Conservation (phyloP, 176 grass and related monocot genomes). For the Paspalum vaginatum region DNA sequence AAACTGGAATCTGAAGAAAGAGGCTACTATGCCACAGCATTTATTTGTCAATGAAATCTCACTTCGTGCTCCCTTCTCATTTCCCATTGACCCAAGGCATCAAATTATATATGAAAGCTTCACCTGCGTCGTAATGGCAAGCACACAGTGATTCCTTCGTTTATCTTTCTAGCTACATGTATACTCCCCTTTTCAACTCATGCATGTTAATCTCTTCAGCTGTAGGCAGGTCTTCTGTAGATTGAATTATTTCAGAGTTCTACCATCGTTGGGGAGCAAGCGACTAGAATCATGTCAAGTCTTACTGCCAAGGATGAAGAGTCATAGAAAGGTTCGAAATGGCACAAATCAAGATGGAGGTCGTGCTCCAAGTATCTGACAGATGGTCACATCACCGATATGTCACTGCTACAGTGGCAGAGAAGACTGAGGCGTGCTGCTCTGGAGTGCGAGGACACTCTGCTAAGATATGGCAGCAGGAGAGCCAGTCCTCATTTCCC, state of each 20-base stretch:
- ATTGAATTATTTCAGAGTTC: not conserved
- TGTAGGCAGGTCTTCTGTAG: not conserved
- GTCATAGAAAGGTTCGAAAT: constrained; percentile 15
- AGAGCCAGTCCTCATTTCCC: not conserved
- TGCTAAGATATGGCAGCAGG: not conserved
- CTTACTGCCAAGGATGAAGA: not conserved
- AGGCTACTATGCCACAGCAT: not conserved
- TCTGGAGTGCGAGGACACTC: not conserved
- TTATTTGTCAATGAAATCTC: not conserved
- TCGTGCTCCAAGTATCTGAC: not conserved
- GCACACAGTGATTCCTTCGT: not conserved
- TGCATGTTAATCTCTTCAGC: not conserved
- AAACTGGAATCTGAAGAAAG: not conserved
- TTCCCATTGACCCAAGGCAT: not conserved
- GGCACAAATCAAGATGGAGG: constrained; percentile 21
- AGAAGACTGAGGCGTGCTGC: not conserved
- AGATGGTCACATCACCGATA: not conserved
- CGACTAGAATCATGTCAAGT: not conserved
- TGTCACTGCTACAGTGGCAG: not conserved
- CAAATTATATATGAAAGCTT: too few species aligned
- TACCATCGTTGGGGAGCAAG: not conserved
- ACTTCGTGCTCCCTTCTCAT: not conserved
- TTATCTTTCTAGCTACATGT: not conserved
- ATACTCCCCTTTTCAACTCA: not conserved
- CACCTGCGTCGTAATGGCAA: too few species aligned